Conservation (phyloP, 768 basidiomycete species). For the Arthromyces matolae region DNA sequence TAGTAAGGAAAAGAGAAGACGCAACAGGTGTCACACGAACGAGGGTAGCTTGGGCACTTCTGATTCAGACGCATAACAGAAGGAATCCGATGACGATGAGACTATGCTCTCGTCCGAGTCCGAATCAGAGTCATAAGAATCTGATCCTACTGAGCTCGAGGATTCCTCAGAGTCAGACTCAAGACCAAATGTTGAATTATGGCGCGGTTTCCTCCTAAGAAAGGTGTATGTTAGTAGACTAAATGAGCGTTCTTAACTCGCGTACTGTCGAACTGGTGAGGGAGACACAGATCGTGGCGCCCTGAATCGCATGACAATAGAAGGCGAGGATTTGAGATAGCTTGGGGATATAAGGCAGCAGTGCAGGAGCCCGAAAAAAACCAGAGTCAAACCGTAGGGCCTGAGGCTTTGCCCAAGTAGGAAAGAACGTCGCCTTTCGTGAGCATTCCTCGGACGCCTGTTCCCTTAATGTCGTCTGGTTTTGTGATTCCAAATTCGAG, state of each 20-base stretch:
- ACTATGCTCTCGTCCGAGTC: constrained; percentile 30
- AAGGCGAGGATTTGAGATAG: neutral
- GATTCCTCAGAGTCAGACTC: constrained; percentile 45
- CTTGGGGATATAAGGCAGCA: neutral
- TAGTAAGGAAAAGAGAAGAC: constrained; percentile 2
- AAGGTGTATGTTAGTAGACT: neutral
- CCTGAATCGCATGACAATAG: constrained; percentile 47
- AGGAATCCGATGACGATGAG: constrained; percentile 31
- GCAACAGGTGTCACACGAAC: constrained; percentile 23
- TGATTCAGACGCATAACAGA: constrained; percentile 41
- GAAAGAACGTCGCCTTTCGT: constrained; percentile 95
- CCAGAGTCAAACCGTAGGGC: too few relatives aligned
- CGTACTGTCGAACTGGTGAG: constrained; percentile 14
- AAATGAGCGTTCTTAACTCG: neutral
- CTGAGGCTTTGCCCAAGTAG: constrained; percentile 78
- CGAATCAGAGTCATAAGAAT: constrained; percentile 31
- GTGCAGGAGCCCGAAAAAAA: too few relatives aligned
- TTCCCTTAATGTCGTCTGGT: constrained; percentile 73
- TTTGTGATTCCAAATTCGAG: constrained; percentile 58
- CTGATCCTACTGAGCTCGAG: constrained; percentile 28
- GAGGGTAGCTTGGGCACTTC: constrained; percentile 31
- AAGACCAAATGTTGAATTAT: constrained; percentile 51
- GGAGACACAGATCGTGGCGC: constrained; percentile 27
- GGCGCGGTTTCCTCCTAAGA: constrained; percentile 23
- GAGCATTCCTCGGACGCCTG: constrained; percentile 88